These are phyloP conservation scores for Phanerodontia chrysosporium DNA, from an alignment of 768 basidiomycete genomes.

Conservation along the genomic window DNA sequence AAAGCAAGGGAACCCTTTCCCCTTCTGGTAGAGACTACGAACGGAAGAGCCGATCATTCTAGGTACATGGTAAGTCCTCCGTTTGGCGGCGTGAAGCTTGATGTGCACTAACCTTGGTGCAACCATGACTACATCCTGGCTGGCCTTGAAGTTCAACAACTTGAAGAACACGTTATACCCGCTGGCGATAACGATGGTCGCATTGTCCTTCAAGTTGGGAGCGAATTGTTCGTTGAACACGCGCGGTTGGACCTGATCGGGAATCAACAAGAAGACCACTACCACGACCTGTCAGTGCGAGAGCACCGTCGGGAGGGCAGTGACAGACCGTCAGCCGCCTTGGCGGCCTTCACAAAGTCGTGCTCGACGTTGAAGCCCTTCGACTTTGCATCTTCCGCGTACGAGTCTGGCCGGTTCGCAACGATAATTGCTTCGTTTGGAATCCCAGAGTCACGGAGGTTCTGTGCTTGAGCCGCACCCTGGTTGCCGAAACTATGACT, in stretches of 20 bases:
- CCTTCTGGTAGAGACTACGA: constrained; percentile 54
- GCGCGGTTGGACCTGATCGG: constrained; percentile 60
- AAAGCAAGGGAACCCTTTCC: constrained; percentile 61
- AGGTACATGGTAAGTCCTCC: background rate
- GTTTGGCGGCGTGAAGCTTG: background rate
- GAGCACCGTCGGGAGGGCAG: background rate
- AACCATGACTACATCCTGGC: constrained; percentile 63
- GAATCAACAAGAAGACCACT: constrained; percentile 61
- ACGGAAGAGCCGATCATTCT: constrained; percentile 70
- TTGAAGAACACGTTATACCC: constrained; percentile 66
- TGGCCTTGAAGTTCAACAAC: constrained; percentile 46
- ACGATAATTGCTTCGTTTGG: constrained; percentile 57
- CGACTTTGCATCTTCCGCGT: constrained; percentile 51
- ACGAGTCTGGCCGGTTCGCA: constrained; percentile 54
- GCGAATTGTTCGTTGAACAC: constrained; percentile 56
- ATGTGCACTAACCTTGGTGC: constrained; percentile 49
- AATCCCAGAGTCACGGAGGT: constrained; percentile 59
- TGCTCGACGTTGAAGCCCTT: constrained; percentile 57
- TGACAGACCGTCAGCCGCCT: constrained; percentile 47
- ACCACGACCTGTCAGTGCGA: background rate
- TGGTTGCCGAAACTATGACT: constrained; percentile 55
- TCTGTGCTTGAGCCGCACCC: constrained; percentile 64
- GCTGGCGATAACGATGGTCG: constrained; percentile 54
- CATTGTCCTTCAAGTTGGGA: constrained; percentile 43
- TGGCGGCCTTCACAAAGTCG: constrained; percentile 51